Conservation (phyloP, 169 alveolate species). For the Plasmodium falciparum region DNA sequence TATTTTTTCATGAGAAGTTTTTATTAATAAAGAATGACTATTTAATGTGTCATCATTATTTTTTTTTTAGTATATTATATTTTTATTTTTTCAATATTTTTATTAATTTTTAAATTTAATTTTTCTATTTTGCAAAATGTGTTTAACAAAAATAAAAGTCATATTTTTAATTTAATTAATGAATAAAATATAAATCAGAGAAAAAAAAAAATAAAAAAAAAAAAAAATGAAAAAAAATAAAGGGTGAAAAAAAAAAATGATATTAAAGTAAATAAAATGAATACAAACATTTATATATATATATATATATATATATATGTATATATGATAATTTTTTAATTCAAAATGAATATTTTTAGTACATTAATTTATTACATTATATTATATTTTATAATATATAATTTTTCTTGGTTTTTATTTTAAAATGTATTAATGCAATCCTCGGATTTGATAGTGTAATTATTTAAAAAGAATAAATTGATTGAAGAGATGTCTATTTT, state of each 20-base stretch:
- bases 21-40: neutral
- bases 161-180: slow-evolving; percentile 7
- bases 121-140: slow-evolving; percentile 7
- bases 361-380: too few species aligned
- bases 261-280: too few species aligned
- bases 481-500: slow-evolving; percentile 26
- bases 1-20: neutral
- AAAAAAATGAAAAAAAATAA: neutral
- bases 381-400: too few species aligned
- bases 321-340: too few species aligned
- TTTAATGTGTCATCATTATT: neutral
- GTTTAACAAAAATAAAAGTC: slow-evolving; percentile 2
- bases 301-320: too few species aligned
- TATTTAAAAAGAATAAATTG: slow-evolving; percentile 34
- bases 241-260: neutral
- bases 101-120: slow-evolving; percentile 1
- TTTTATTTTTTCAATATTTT: neutral
- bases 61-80: slow-evolving; percentile 10
- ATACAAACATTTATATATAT: too few species aligned
- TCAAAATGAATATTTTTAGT: too few species aligned
- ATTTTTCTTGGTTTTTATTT: neutral
- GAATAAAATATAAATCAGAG: neutral
- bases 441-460: slow-evolving; percentile 35
- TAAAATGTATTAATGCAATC: slow-evolving; percentile 7
- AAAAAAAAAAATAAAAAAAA: slow-evolving; percentile 17